Base-by-base conservation (phyloP, 495 filamentous ascomycete species). In the Platismatia glauca region DNA sequence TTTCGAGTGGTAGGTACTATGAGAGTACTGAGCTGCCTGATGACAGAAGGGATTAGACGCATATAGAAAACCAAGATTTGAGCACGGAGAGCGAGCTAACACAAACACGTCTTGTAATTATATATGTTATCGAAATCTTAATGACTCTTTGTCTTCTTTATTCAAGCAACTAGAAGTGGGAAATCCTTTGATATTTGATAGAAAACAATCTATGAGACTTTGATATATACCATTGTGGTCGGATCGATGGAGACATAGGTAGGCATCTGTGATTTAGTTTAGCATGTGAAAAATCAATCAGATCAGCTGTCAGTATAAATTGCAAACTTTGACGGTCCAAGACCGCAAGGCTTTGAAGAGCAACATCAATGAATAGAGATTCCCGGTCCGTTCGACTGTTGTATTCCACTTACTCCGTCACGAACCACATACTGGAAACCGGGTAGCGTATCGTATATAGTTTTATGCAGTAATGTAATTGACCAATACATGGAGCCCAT, bases 361-460 rank as follows among this genome's bases (percentile, higher is more conserved):
- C 46, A 27, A 50, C 3, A 27, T 50, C 4, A 6, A 27, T 1
- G 46, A 13, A 5, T 11, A 27, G 24, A 16, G 1, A 46, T 13
- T 24, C 12, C 9, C 16, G 46, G 46, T 50, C 7, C 5, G 50
- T 58, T 62, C 52, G 55, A 29, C 38, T 34, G 31, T 34, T 37
- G 27, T 33, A 34, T 38, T 57, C 34, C 69, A 78, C 84, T 79
- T 78, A 86, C 86, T 88, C 84, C 66, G 81, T 75, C 60, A 89
- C 81, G 68, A 88, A 77, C 66, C 82, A 85, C 87, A 90, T 90
- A 58, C 66, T 64, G 57, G 34, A 44, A 15, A 53, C n/a, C n/a
- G n/a, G n/a, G n/a, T n/a, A n/a, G n/a, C n/a, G n/a, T n/a, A n/a
- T n/a, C n/a, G n/a, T n/a, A n/a, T n/a, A n/a, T n/a, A n/a, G n/a